These are phyloP conservation scores for Escallonia herrerae DNA, from an alignment of 129 eudicot genomes.

Conservation along the genomic window DNA sequence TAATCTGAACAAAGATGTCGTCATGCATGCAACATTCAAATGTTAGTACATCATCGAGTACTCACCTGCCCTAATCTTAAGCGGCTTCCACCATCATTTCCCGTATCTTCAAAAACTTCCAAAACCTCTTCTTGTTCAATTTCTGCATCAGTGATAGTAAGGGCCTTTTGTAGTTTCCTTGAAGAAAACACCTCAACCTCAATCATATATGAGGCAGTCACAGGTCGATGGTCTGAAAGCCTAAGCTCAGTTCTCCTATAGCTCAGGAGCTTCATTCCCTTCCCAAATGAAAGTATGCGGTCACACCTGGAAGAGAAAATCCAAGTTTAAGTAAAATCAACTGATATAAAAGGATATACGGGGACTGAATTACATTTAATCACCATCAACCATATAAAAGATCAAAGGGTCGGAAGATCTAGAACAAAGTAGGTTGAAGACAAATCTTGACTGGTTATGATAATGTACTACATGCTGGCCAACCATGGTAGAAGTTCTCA, in stretches of 20 bases:
- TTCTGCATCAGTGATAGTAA: slow-evolving; percentile 89
- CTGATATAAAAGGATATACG: not conserved
- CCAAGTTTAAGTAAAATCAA: not conserved
- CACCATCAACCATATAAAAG: not conserved
- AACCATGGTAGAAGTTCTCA: too few species aligned
- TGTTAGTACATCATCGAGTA: not conserved
- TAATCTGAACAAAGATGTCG: too few species aligned
- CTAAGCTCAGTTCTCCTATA: slow-evolving; percentile 65
- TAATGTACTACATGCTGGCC: too few species aligned
- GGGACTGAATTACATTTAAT: too few species aligned
- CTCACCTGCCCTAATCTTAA: slow-evolving; percentile 48
- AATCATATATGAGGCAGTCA: slow-evolving; percentile 61
- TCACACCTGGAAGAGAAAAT: slow-evolving; percentile 62
- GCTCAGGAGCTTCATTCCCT: slow-evolving; percentile 60
- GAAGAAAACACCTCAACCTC: slow-evolving; percentile 86
- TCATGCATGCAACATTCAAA: too few species aligned
- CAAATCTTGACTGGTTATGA: too few species aligned
- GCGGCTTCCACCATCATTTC: slow-evolving; percentile 24
- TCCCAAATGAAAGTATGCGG: slow-evolving; percentile 77
- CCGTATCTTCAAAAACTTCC: slow-evolving; percentile 12
- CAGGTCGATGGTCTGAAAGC: slow-evolving; percentile 92
- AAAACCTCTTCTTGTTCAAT: slow-evolving; percentile 37
- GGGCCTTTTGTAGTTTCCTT: slow-evolving; percentile 74
- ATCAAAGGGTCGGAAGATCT: not conserved
- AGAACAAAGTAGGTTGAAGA: not conserved